Conservation (phyloP, 306 rosid species). For the Prunus fruticosa region DNA sequence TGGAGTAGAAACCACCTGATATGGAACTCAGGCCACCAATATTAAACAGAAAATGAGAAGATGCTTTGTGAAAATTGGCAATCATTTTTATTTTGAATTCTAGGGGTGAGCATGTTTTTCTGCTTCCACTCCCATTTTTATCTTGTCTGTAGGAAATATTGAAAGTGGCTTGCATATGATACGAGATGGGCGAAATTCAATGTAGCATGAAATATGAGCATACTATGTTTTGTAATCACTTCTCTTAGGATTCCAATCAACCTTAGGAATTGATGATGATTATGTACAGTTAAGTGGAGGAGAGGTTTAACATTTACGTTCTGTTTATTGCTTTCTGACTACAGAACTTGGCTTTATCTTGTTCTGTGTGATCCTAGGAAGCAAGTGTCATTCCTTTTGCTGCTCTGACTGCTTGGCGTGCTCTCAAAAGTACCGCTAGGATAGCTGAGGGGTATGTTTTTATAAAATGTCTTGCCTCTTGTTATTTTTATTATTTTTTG, state of each 20-base stretch:
- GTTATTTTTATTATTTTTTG: neutral
- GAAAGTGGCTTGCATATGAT: neutral
- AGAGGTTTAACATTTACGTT: neutral
- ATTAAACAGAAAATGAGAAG: neutral
- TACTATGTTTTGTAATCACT: neutral
- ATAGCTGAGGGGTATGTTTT: conserved; percentile 78
- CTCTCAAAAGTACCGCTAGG: conserved; percentile 82
- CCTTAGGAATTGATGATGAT: neutral
- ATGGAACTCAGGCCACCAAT: neutral
- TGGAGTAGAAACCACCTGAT: neutral
- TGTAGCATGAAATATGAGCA: neutral
- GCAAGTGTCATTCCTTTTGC: conserved; percentile 99
- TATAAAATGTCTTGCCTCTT: neutral
- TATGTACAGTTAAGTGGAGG: neutral
- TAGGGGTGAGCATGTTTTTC: neutral
- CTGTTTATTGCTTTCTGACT: neutral
- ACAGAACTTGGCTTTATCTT: neutral
- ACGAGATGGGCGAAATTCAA: neutral
- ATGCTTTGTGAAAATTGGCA: neutral
- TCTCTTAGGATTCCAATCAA: neutral
- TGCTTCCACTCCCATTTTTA: neutral
- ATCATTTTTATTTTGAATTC: neutral
- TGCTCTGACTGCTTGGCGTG: conserved; percentile 98
- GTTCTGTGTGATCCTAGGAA: conserved; percentile 38
- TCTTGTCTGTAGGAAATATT: neutral